Base-by-base conservation (phyloP, 345 rosid species). In the Gossypioides kirkii region DNA sequence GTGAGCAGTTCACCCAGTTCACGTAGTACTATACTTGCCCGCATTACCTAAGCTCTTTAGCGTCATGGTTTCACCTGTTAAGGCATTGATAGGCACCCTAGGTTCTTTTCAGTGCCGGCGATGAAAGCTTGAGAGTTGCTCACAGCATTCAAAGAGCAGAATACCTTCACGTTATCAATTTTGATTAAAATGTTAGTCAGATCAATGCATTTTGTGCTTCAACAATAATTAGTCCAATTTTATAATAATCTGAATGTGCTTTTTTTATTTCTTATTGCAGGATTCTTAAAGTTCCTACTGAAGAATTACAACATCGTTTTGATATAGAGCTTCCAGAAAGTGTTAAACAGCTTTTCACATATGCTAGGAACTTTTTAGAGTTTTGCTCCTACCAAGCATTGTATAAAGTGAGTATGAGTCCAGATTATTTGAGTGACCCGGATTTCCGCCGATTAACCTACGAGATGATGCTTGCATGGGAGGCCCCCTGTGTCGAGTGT, bases 381-480 rank as follows among this genome's bases (percentile, higher is more conserved):
- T 91, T 88, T 74, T 88, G 92, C 80, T 90, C 91, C 9, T 90
- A 81, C 80, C 92, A 89, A 76, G 82, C 97, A n/a, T 83, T 94
- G 23, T 78, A 83, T 46, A 79, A 45, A 58, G 67, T 84, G 1
- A 77, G 77, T 73, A 84, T 79, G 36, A 67, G 52, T 68, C 87
- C 92, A n/a, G 83, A 84, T 81, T 92, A 85, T 80, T 74, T 92
- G 77, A 84, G 87, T 80, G 91, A 94, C 70, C 81, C 82, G 25
- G 94, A 87, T 17, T 90, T 94, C 56, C 88, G 91, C 60, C 94
- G 82, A 72, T 83, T 94, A 36, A 87, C 87, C n/a, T 94, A 81
- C 73, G 97, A 92, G 65, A 90, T 92, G 97, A 94, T 94, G 97
- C 98, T 92, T 80, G 98, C 98, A 25, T 94, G 98, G 98, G 98